These are phyloP conservation scores for Nakazawaea pomicola DNA, from an alignment of 805 yeast species.

Conservation along the genomic window DNA sequence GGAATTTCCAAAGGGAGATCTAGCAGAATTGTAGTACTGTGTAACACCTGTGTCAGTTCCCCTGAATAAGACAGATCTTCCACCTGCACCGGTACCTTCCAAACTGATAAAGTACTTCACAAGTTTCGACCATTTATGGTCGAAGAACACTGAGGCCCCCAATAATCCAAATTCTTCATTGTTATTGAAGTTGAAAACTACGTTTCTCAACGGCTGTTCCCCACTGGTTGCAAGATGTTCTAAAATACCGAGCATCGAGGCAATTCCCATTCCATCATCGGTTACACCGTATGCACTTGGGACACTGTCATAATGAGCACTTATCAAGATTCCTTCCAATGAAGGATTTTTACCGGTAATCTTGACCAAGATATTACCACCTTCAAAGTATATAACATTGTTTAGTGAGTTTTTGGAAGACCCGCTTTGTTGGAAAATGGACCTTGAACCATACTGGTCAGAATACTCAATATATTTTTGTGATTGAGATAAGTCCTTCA, in stretches of 20 bases:
- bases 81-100: conserved; percentile 94
- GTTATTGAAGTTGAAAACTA: conserved; percentile 82
- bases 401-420: conserved; percentile 38
- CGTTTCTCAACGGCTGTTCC: conserved; percentile 60
- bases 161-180: conserved; percentile 84
- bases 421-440: conserved; percentile 46
- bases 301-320: conserved; percentile 88
- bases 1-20: conserved; percentile 73
- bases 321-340: conserved; percentile 64
- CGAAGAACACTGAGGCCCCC: conserved; percentile 72
- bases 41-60: conserved; percentile 76
- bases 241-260: conserved; percentile 69
- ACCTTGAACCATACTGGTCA: conserved; percentile 36
- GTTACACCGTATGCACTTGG: conserved; percentile 86
- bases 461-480: conserved; percentile 29
- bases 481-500: conserved; percentile 28
- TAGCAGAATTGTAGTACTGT: conserved; percentile 47
- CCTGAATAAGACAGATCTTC: conserved; percentile 75
- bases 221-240: conserved; percentile 34
- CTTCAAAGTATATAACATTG: conserved; percentile 70
- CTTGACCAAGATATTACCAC: conserved; percentile 74
- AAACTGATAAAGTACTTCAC: conserved; percentile 68
- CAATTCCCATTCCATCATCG: conserved; percentile 89
- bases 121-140: conserved; percentile 65
- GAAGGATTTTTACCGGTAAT: conserved; percentile 56